Base-by-base conservation (phyloP, 78 protist species). In the Monocercomonoides exilis region DNA sequence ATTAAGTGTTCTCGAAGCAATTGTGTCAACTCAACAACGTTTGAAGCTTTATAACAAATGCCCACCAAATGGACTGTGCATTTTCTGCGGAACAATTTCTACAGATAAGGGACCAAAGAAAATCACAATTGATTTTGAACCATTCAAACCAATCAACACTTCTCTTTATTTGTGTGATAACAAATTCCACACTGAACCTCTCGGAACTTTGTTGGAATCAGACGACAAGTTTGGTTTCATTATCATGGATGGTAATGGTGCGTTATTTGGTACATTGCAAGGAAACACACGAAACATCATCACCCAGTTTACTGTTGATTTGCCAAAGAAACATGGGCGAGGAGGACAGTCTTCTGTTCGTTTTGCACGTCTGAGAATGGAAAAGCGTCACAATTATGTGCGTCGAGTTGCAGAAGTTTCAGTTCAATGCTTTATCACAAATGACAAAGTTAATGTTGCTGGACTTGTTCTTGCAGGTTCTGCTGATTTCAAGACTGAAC, bases 281-380 rank as follows among this genome's bases (percentile, higher is more conserved):
- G 99, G 99, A 36, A 97, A 91, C 94, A 90, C 96, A 1, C 90
- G 98, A 34, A 95, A 92, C 4, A 89, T 97, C 1, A 85, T 99
- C n/a, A 97, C 94, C 80, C 95, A 93, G 87, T 93, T 98, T 91
- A 45, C 95, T 2, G 99, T 98, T 44, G 99, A 99, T 34, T 94
- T 99, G 21, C 99, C 99, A 41, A 98, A 98, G 96, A 99, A 99
- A 94, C 99, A 98, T 93, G 98, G 99, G 41, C 90, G 98, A 2
- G 99, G 99, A 81, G 99, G 99, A 46, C 99, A 98, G 95, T 98
- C 99, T 0, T 96, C 99, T 34, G 90, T 94, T 34, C 99, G 99
- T 91, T 98, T 98, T 64, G 98, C 98, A 77, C 97, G 99, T 88
- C 89, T 98, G 33, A 98, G 99, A 42, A 46, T 93, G 77, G 99